Conservation (phyloP, 163 green algal species). For the Coccomyxa subellipsoidea region DNA sequence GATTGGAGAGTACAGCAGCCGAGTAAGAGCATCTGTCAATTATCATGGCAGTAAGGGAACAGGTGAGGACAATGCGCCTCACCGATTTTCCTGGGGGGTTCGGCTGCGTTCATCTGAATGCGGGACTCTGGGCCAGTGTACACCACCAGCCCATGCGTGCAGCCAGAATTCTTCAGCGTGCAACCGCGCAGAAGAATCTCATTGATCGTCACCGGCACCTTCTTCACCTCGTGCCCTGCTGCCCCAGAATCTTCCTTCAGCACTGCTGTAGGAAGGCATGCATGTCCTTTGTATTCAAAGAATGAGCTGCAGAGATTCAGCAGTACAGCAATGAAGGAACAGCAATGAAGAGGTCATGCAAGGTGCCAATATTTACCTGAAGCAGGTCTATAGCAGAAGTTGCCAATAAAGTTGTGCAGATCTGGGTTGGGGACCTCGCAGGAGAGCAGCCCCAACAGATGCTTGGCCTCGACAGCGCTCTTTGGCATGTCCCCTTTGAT, state of each 20-base stretch:
- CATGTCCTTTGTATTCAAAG: no score
- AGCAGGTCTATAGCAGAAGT: not conserved
- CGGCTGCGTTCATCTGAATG: slow-evolving; percentile 65
- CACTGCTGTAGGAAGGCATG: no score
- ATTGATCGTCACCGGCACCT: slow-evolving; percentile 49
- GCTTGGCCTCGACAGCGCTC: slow-evolving; percentile 10
- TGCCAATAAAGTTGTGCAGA: slow-evolving; percentile 25
- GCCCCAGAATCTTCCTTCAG: no score
- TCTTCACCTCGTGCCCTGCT: not conserved
- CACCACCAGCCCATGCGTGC: slow-evolving; percentile 64
- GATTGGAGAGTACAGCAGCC: no score
- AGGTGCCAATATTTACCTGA: no score
- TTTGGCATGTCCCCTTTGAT: slow-evolving; percentile 25
- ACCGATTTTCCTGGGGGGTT: slow-evolving; percentile 46
- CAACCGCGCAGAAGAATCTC: slow-evolving; percentile 77
- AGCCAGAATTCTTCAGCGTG: slow-evolving; percentile 73
- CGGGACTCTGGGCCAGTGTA: slow-evolving; percentile 69
- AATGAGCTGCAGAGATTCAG: no score
- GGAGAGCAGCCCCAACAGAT: slow-evolving; percentile 25
- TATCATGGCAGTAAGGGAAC: no score
- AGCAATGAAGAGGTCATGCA: no score
- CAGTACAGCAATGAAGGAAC: no score
- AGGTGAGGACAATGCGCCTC: not conserved
- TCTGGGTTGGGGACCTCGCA: slow-evolving; percentile 34
- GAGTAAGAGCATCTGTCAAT: no score